phyloP scores from a whole-genome alignment of 2,329 filamentous ascomycete species.

The Pseudogymnoascus sp. region DNA sequence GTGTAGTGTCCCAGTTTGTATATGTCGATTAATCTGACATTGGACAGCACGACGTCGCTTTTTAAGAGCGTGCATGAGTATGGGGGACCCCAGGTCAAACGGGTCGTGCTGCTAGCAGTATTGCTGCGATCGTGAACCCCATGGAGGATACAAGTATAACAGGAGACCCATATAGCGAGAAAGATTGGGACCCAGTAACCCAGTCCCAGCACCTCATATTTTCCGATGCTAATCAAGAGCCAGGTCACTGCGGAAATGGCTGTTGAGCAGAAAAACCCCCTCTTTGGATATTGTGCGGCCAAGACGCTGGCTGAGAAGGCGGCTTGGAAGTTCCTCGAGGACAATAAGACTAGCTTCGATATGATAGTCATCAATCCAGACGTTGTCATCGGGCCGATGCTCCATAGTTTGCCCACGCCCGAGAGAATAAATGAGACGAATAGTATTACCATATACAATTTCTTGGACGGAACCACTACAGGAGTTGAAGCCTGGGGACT shows the following conservation, averaged over 20 bases:
- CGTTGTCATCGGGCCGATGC: slow-evolving; percentile 54
- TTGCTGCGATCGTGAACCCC: slow-evolving; percentile 27
- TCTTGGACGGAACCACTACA: slow-evolving; percentile 45
- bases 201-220: slow-evolving; percentile 21
- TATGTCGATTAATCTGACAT: background rate
- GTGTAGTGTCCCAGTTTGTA: background rate
- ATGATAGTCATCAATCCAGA: slow-evolving; percentile 55
- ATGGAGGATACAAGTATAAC: slow-evolving; percentile 17
- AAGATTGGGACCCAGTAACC: slow-evolving; percentile 49
- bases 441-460: slow-evolving; percentile 41
- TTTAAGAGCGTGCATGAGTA: slow-evolving; percentile 60
- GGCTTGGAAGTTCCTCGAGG: slow-evolving; percentile 55
- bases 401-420: slow-evolving; percentile 54
- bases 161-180: slow-evolving; percentile 38
- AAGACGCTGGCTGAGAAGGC: slow-evolving; percentile 62
- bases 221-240: background rate
- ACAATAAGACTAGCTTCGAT: slow-evolving; percentile 47
- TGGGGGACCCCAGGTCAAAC: slow-evolving; percentile 52
- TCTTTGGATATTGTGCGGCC: slow-evolving; percentile 42
- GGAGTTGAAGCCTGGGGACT: slow-evolving; percentile 20
- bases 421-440: slow-evolving; percentile 65
- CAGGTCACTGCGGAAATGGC: slow-evolving; percentile 16
- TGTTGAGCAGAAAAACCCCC: slow-evolving; percentile 35
- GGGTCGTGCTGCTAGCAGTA: slow-evolving; percentile 52
- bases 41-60: slow-evolving; percentile 54